phyloP scores from a whole-genome alignment of 2,329 filamentous ascomycete species.

The Hypoxylon sp. region DNA sequence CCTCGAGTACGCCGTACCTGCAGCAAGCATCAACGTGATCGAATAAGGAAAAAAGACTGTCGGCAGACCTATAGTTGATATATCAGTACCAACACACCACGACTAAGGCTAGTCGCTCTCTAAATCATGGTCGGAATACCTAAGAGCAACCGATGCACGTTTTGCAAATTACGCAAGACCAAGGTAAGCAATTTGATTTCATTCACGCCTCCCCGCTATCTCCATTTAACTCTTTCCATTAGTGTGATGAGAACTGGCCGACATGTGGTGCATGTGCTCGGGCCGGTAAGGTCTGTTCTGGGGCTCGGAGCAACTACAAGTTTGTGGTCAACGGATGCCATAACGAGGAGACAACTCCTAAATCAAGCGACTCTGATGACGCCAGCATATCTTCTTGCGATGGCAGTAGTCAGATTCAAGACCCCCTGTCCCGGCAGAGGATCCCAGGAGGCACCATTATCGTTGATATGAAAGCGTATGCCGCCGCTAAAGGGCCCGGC shows the following conservation, averaged over 20 bases:
- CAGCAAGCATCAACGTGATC: slow-evolving; percentile 13
- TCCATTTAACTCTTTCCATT: slow-evolving; percentile 26
- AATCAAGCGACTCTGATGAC: slow-evolving; percentile 24
- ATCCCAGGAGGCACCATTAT: slow-evolving; percentile 29
- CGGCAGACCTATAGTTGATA: slow-evolving; percentile 5
- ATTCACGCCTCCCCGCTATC: background rate
- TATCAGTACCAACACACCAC: slow-evolving; percentile 8
- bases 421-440: slow-evolving; percentile 14
- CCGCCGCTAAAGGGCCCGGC: slow-evolving; percentile 28
- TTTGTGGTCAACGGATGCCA: slow-evolving; percentile 51
- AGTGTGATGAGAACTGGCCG: slow-evolving; percentile 53
- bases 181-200: slow-evolving; percentile 41
- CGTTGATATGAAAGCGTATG: slow-evolving; percentile 41
- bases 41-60: slow-evolving; percentile 7
- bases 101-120: slow-evolving; percentile 1
- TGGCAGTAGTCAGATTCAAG: slow-evolving; percentile 8
- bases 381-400: slow-evolving; percentile 15
- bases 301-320: slow-evolving; percentile 47
- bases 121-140: slow-evolving; percentile 51
- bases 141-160: slow-evolving; percentile 52
- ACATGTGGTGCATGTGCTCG: slow-evolving; percentile 50
- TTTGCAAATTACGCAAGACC: slow-evolving; percentile 51
- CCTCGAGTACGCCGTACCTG: slow-evolving; percentile 24
- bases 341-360: slow-evolving; percentile 37
- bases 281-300: slow-evolving; percentile 48